A percentile compares a stretch with the other conserved stretches of the same genome.
These are phyloP conservation scores for Ceratocystis harringtonii DNA, from an alignment of 2,329 filamentous ascomycete genomes.

Conservation along the genomic window DNA sequence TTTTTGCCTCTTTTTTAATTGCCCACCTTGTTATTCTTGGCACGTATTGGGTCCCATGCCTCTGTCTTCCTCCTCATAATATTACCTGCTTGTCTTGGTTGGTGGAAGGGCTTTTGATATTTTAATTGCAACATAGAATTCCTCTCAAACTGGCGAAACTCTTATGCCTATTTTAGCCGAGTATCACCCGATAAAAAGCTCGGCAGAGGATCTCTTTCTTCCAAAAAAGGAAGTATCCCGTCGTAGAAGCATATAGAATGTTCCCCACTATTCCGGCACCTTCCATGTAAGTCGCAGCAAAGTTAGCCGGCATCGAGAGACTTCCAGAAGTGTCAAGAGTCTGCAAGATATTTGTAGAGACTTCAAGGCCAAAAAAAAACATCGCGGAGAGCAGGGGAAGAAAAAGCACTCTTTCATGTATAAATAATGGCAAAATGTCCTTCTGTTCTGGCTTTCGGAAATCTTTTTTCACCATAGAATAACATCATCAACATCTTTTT, in stretches of 20 bases:
- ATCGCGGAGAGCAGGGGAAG: too few relatives aligned
- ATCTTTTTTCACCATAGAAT: neutral
- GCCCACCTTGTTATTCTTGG: neutral
- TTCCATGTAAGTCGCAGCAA: neutral
- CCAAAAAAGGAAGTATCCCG: neutral
- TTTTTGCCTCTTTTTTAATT: conserved; percentile 20
- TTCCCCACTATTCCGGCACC: conserved; percentile 6
- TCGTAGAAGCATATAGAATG: conserved; percentile 5
- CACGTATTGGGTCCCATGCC: neutral
- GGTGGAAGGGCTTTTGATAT: neutral
- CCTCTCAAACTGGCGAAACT: neutral
- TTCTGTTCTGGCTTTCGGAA: neutral
- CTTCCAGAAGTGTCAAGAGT: neutral
- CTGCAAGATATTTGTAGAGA: neutral
- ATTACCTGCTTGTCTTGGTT: neutral
- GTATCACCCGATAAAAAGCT: neutral
- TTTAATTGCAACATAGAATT: neutral
- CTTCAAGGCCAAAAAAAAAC: neutral
- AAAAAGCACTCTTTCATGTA: neutral
- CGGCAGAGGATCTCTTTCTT: neutral
- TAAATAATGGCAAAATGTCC: neutral
- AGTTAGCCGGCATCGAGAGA: neutral
- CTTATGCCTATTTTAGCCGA: neutral
- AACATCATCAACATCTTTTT: neutral
- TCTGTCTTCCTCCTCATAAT: neutral